These are phyloP conservation scores for Halenospora varia DNA, from an alignment of 495 filamentous ascomycete genomes.

Conservation along the genomic window DNA sequence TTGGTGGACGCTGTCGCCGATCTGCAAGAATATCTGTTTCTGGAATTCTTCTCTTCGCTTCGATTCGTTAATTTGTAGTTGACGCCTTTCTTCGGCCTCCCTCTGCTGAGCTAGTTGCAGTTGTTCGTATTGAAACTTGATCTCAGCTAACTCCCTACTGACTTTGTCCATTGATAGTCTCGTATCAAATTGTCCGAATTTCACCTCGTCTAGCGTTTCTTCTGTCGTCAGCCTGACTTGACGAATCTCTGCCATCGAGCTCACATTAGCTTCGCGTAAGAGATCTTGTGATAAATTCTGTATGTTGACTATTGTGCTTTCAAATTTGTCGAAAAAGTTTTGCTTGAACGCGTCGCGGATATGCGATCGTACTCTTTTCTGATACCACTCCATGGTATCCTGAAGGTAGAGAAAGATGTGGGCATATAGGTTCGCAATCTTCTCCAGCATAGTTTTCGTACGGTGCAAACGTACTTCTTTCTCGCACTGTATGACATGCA, in stretches of 20 bases:
- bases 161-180: neutral
- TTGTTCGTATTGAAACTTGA: neutral
- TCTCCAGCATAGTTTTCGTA: slow-evolving; percentile 1
- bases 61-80: neutral
- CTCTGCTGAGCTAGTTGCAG: neutral
- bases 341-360: neutral
- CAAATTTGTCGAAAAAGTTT: slow-evolving; percentile 3
- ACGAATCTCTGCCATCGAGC: slow-evolving; percentile 1
- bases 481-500: neutral
- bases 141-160: neutral
- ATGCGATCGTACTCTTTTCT: neutral
- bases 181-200: neutral
- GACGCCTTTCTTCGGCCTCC: neutral
- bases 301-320: neutral
- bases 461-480: neutral
- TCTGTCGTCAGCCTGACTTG: neutral
- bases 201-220: neutral
- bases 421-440: neutral
- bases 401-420: neutral
- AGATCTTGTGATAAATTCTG: neutral
- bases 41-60: neutral
- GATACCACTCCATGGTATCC: slow-evolving; percentile 3
- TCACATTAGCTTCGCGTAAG: neutral
- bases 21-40: neutral
- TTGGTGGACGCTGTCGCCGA: neutral